phyloP scores from a whole-genome alignment of 2,329 filamentous ascomycete genomes.

The Paraphaeosphaeria minitans region DNA sequence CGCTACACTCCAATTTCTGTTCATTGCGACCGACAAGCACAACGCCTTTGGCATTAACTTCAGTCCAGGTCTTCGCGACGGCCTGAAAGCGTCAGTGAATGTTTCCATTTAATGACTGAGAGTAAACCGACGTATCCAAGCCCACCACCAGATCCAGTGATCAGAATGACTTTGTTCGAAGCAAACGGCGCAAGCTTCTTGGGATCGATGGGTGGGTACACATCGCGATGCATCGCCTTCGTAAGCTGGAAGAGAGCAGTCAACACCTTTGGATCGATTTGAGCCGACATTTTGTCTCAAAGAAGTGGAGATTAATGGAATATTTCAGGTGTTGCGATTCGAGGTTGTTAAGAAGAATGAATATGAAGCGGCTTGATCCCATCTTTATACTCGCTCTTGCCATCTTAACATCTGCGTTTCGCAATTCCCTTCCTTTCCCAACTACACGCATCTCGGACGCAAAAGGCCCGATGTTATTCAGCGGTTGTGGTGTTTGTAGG shows the following conservation, averaged over 20 bases:
- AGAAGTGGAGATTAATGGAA: background rate
- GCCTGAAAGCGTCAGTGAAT: conserved; percentile 13
- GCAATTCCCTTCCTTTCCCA: background rate
- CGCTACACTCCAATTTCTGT: conserved; percentile 15
- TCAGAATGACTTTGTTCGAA: conserved; percentile 26
- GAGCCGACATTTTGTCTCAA: conserved; percentile 11
- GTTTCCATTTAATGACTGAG: background rate
- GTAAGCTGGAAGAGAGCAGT: conserved; percentile 29
- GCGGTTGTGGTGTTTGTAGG: conserved; percentile 1
- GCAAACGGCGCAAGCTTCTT: conserved; percentile 16
- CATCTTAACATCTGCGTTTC: background rate
- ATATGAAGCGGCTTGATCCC: background rate
- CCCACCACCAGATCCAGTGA: conserved; percentile 34
- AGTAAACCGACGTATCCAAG: conserved; percentile 31
- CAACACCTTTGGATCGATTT: conserved; percentile 20
- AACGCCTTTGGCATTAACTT: conserved; percentile 34
- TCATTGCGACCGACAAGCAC: conserved; percentile 36
- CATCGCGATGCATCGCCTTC: conserved; percentile 24
- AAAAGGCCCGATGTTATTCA: background rate
- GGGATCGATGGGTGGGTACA: conserved; percentile 26
- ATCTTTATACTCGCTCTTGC: background rate
- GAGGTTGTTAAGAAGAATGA: background rate
- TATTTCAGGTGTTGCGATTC: background rate
- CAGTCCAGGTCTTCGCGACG: conserved; percentile 34
- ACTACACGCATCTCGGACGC: background rate